Evolutionary conservation across 495 filamentous ascomycete species (phyloP), one percentile per base, ranked within the genome.

Genomic region (Trichocladium uniseriatum): DNA sequence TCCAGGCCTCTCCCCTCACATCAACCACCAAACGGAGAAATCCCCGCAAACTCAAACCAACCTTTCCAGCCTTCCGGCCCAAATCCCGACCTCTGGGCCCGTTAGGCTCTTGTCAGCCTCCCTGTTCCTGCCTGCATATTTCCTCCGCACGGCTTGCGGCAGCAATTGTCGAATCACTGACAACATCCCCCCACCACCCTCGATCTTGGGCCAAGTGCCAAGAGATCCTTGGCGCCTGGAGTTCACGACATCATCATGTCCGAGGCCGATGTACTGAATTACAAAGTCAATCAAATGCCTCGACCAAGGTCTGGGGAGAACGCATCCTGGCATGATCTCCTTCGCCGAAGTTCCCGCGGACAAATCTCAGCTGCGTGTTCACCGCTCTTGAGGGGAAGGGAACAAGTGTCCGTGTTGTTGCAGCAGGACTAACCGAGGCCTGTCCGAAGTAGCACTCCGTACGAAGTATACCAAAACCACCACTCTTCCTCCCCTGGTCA

Each of bases 91-190:
- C 20, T 48, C 32, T 47, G 45, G 52, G 36, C 52, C 52, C 51
- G 45, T 60, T 48, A 46, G 54, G 62, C 56, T 56, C 38, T 46
- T 35, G 52, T 49, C 53, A 58, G 52, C 53, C 59, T 60, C 62
- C 54, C 58, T 59, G 65, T 68, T 63, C 64, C 64, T 64, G 57
- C 54, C 44, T 51, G 61, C 58, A 56, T 58, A 55, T 70, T 65
- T 59, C 60, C 59, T 51, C 49, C n/a, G n/a, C n/a, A n/a, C n/a
- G n/a, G n/a, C n/a, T n/a, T n/a, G 45, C 27, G 42, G 57, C 45
- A 49, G 57, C 59, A 55, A 69, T 70, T 67, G 66, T 55, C 61
- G 55, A 71, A 70, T 70, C 63, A 70, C 38, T 43, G 43, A 48
- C 38, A 1, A 10, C 19, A 20, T 28, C 58, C 53, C 27, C 64